Percentiles rank a stretch among this genome's conserved stretches.
Conservation (phyloP, 2,329 filamentous ascomycete species). For the Pestalotiopsis sp. region DNA sequence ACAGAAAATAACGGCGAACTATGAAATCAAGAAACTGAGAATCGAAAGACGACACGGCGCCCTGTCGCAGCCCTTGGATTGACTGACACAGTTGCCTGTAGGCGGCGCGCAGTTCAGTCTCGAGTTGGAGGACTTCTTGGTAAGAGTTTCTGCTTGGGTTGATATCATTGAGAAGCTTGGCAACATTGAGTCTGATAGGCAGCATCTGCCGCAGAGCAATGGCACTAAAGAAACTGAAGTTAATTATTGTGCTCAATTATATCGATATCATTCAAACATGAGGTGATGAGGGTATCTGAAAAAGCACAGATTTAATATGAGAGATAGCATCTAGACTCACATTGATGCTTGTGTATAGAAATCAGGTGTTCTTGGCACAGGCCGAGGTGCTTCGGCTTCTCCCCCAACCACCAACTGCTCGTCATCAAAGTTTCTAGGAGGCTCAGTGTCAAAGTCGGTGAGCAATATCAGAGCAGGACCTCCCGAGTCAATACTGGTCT, state of each 20-base stretch:
- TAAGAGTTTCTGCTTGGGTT: slow-evolving; percentile 37
- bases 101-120: slow-evolving; percentile 39
- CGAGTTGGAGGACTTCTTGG: slow-evolving; percentile 43
- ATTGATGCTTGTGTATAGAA: slow-evolving; percentile 41
- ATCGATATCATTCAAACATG: too few relatives aligned
- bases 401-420: slow-evolving; percentile 41
- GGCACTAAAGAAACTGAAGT: slow-evolving; percentile 28
- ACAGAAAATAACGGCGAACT: slow-evolving; percentile 54
- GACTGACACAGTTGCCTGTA: slow-evolving; percentile 43
- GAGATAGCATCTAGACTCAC: not conserved
- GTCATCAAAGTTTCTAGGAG: slow-evolving; percentile 54
- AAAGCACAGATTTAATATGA: not conserved
- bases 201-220: slow-evolving; percentile 45
- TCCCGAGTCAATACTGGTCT: slow-evolving; percentile 48
- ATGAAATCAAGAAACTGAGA: slow-evolving; percentile 49
- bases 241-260: not conserved
- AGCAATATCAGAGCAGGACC: slow-evolving; percentile 47
- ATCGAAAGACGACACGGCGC: slow-evolving; percentile 32
- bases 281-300: not conserved
- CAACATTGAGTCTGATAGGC: slow-evolving; percentile 41
- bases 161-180: slow-evolving; percentile 44
- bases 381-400: slow-evolving; percentile 15
- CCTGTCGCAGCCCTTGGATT: slow-evolving; percentile 20
- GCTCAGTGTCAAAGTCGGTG: slow-evolving; percentile 50
- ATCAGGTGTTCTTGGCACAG: slow-evolving; percentile 34